phyloP scores from a whole-genome alignment of 2,329 filamentous ascomycete species.

The Hypoxylon sp. region DNA sequence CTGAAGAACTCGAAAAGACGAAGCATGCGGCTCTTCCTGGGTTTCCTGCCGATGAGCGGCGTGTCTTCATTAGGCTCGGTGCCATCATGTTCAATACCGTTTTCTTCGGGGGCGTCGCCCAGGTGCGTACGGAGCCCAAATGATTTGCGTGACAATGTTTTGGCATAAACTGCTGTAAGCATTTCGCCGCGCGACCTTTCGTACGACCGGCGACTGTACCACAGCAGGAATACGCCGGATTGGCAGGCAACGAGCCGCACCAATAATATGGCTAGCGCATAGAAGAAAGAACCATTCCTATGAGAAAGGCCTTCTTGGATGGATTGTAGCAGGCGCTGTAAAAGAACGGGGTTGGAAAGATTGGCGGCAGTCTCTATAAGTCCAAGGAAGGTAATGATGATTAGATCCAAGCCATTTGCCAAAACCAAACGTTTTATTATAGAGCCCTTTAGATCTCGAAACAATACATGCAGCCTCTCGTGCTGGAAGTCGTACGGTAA shows the following conservation, averaged over 20 bases:
- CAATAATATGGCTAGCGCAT: slow-evolving; percentile 71
- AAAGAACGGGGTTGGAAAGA: slow-evolving; percentile 72
- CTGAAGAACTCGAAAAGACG: slow-evolving; percentile 48
- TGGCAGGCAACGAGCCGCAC: slow-evolving; percentile 73
- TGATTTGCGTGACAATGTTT: slow-evolving; percentile 75
- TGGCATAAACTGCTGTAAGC: slow-evolving; percentile 86
- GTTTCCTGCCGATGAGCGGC: slow-evolving; percentile 39
- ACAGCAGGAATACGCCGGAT: slow-evolving; percentile 75
- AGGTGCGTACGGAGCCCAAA: slow-evolving; percentile 56
- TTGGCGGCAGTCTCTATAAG: slow-evolving; percentile 69
- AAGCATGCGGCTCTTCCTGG: slow-evolving; percentile 44
- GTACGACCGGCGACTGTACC: slow-evolving; percentile 87
- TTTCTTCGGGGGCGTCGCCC: slow-evolving; percentile 33
- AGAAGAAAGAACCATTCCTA: slow-evolving; percentile 70
- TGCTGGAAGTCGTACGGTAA: slow-evolving; percentile 87
- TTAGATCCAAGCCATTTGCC: slow-evolving; percentile 83
- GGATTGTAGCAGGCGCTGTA: slow-evolving; percentile 77
- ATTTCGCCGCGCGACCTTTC: slow-evolving; percentile 87
- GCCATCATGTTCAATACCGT: slow-evolving; percentile 29
- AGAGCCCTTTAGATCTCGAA: slow-evolving; percentile 77
- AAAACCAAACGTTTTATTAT: slow-evolving; percentile 76
- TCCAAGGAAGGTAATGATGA: slow-evolving; percentile 73
- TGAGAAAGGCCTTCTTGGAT: slow-evolving; percentile 67
- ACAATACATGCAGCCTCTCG: slow-evolving; percentile 76
- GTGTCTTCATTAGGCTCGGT: slow-evolving; percentile 39